These are phyloP conservation scores for Terana coerulea DNA, from an alignment of 768 basidiomycete genomes.

Conservation along the genomic window DNA sequence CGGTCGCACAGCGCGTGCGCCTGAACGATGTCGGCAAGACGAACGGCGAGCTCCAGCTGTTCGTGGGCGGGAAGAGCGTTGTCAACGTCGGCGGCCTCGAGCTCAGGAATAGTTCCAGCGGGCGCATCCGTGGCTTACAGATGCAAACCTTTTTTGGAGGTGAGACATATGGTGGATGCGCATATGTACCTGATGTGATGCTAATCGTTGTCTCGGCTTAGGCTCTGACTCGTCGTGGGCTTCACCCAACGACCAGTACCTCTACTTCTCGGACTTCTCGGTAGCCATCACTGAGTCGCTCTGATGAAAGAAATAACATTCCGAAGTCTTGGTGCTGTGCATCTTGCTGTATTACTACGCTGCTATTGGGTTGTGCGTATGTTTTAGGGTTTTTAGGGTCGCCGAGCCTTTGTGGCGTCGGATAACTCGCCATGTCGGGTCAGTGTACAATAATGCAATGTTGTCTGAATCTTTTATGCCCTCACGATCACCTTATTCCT, in stretches of 20 bases:
- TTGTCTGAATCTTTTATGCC: too few species aligned
- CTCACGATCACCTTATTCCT: too few species aligned
- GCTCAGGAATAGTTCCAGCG: constrained; percentile 43
- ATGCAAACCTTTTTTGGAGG: constrained; percentile 83
- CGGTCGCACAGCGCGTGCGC: constrained; percentile 63
- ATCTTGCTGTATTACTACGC: too few species aligned
- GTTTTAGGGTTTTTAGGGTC: too few species aligned
- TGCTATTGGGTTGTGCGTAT: too few species aligned
- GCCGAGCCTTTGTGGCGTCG: too few species aligned
- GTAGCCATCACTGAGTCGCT: constrained; percentile 56
- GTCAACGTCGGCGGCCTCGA: constrained; percentile 54
- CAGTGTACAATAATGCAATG: too few species aligned
- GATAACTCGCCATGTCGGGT: too few species aligned
- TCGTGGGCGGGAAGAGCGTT: constrained; percentile 60
- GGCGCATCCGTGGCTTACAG: constrained; percentile 61
- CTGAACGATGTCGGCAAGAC: constrained; percentile 68
- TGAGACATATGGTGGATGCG: constrained; percentile 11
- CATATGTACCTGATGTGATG: not conserved
- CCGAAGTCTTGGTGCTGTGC: too few species aligned
- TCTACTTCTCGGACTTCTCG: constrained; percentile 70
- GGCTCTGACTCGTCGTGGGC: constrained; percentile 49
- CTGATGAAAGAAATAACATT: too few species aligned
- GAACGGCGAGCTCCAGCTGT: constrained; percentile 72
- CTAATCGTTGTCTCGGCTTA: constrained; percentile 19
- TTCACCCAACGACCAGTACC: constrained; percentile 55